Base-by-base conservation (phyloP, 2,329 filamentous ascomycete species). In the Xylariomycetidae sp. region DNA sequence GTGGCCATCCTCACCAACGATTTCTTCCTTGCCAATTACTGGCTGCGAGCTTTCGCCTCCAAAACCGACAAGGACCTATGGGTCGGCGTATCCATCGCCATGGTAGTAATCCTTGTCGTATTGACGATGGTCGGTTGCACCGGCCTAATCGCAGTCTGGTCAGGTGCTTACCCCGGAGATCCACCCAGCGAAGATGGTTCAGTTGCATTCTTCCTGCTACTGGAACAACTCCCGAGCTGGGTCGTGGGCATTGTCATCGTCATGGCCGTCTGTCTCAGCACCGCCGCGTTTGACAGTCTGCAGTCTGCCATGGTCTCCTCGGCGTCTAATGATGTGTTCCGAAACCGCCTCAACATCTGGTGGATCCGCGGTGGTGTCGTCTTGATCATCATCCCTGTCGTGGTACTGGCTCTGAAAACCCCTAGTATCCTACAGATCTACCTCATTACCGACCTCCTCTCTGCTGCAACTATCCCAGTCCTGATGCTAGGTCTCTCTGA, bases 251-350 rank as follows among this genome's bases (percentile, higher is more conserved):
- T 92, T 43, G 77, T 90, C 1, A 69, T 92, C 8, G 80, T 90
- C 54, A 88, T 92, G 84, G 77, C 85, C 1, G 77, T 89, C 19
- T 77, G 77, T 8, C 73, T 92, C 33, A 85, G 78, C 50, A 87
- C 82, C 3, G 81, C 86, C 1, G 79, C 85, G 0, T 90, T 92
- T 44, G 86, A 92, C 66, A 83, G 75, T 41, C 69, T 90, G 23
- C 87, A 90, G 61, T 84, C 80, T 2, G 83, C 86, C 46, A 88
- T 92, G 81, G 82, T 90, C 6, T 87, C 82, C n/a, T 85, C 83
- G 0, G 83, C 81, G 11, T 88, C 82, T 45, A 90, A 90, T 64
- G 86, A 92, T 54, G 62, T 92, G 11, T 90, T 90, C 72, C 80
- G 85, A 49, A 92, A 92, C 69, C 77, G 74, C 39, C 75, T 92